Conservation (phyloP, 805 yeast species). For the Schwanniomyces pseudopolymorphus region DNA sequence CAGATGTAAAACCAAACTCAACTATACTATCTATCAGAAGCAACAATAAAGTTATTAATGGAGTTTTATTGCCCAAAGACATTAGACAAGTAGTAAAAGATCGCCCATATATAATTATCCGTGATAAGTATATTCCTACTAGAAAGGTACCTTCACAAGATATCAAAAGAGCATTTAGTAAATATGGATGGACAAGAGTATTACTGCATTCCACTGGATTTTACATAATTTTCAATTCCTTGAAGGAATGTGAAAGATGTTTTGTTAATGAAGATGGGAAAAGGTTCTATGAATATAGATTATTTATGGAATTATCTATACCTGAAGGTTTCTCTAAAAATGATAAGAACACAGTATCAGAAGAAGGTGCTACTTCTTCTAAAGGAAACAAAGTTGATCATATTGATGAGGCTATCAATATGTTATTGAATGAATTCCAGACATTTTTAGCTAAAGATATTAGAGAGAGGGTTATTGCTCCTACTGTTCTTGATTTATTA, state of each 20-base stretch:
- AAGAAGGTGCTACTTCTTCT: conserved; percentile 8
- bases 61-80: conserved; percentile 48
- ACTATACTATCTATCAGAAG: conserved; percentile 33
- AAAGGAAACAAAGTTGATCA: conserved; percentile 28
- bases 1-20: conserved; percentile 27
- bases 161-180: conserved; percentile 55
- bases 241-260: conserved; percentile 58
- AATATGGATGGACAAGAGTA: conserved; percentile 66
- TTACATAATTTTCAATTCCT: conserved; percentile 64
- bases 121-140: conserved; percentile 49
- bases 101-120: conserved; percentile 58
- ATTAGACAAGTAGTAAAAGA: conserved; percentile 50
- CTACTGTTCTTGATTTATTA: conserved; percentile 60
- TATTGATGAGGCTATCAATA: conserved; percentile 57
- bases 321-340: conserved; percentile 38
- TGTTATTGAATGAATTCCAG: conserved; percentile 63
- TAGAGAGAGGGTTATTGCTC: conserved; percentile 69
- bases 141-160: conserved; percentile 51
- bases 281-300: conserved; percentile 43
- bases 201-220: conserved; percentile 65
- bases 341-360: background rate
- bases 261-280: conserved; percentile 61
- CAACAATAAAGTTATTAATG: conserved; percentile 29
- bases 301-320: conserved; percentile 59
- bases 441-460: conserved; percentile 67